Conservation (phyloP, 805 yeast species). For the Zygosaccharomyces pseudorouxii region DNA sequence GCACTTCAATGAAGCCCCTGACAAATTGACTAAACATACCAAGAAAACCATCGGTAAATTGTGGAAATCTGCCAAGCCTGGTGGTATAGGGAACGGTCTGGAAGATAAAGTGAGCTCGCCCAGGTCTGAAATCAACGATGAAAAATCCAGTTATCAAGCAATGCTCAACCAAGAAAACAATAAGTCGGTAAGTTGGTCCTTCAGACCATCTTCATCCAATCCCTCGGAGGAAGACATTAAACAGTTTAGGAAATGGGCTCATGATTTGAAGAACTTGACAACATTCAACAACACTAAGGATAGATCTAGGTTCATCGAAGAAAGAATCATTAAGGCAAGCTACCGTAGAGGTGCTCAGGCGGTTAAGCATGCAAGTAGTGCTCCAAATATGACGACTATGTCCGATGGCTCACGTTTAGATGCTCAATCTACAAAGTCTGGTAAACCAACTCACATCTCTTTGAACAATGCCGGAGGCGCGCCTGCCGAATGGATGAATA, state of each 20-base stretch:
- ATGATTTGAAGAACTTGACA: constrained; percentile 50
- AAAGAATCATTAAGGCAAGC: constrained; percentile 28
- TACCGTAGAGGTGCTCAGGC: constrained; percentile 6
- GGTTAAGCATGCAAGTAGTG: constrained; percentile 7
- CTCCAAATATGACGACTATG: constrained; percentile 3
- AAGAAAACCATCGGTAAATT: constrained; percentile 23
- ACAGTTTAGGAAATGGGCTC: constrained; percentile 50
- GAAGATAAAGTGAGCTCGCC: neutral
- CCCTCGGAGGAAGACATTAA: constrained; percentile 42
- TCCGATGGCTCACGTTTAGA: constrained; percentile 5
- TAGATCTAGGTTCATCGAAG: constrained; percentile 47
- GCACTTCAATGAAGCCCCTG: constrained; percentile 14
- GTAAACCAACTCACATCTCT: constrained; percentile 29
- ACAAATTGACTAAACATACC: constrained; percentile 19
- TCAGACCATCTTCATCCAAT: constrained; percentile 23
- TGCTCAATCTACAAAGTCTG: constrained; percentile 11
- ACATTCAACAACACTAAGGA: constrained; percentile 44
- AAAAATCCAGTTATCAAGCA: constrained; percentile 10
- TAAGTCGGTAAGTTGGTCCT: constrained; percentile 26
- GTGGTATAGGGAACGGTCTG: constrained; percentile 11
- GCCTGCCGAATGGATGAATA: constrained; percentile 10
- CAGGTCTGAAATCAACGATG: constrained; percentile 10
- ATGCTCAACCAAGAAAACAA: constrained; percentile 16
- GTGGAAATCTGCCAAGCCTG: constrained; percentile 12
- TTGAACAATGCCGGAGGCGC: constrained; percentile 17